These are phyloP conservation scores for Uronychia setigera DNA, from an alignment of 73 alveolate genomes.

Conservation along the genomic window DNA sequence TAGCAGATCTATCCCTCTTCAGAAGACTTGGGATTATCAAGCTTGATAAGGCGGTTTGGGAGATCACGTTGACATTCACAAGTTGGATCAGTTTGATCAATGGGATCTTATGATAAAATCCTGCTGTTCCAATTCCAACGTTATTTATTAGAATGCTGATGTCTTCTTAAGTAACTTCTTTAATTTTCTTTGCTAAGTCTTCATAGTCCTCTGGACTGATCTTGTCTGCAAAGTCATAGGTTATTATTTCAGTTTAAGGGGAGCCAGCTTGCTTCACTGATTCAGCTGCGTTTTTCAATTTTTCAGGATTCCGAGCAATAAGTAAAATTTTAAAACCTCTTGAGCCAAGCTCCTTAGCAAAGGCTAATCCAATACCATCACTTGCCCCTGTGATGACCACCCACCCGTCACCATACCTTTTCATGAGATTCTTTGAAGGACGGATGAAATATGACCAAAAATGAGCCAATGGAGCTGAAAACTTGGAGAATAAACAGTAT, in stretches of 20 bases:
- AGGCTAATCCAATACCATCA: constrained; percentile 41
- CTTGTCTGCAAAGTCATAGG: constrained; percentile 29
- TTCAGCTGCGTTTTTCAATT: not conserved
- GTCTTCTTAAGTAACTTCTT: constrained; percentile 49
- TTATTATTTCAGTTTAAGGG: not conserved
- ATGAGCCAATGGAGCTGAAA: too few species aligned
- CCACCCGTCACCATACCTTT: constrained; percentile 46
- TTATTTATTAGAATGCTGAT: constrained; percentile 79
- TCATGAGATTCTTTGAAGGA: too few species aligned
- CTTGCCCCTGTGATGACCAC: constrained; percentile 52
- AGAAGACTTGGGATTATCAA: not conserved
- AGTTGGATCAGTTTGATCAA: not conserved
- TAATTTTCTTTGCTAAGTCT: constrained; percentile 3
- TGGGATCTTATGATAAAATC: not conserved
- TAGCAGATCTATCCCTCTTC: not conserved
- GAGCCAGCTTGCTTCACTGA: constrained; percentile 10
- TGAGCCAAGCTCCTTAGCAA: constrained; percentile 54
- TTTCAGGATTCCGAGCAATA: constrained; percentile 13
- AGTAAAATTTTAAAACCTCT: constrained; percentile 40
- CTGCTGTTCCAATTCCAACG: constrained; percentile 53
- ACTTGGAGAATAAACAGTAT: too few species aligned
- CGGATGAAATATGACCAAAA: too few species aligned
- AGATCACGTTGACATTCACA: not conserved
- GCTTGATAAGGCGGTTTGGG: not conserved
- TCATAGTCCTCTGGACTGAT: constrained; percentile 4